Percentiles rank a stretch among this genome's conserved stretches.
Evolutionary conservation across 2,329 filamentous ascomycete genomes (phyloP).

Genomic region (Mycosphaerelloides madeirae): DNA sequence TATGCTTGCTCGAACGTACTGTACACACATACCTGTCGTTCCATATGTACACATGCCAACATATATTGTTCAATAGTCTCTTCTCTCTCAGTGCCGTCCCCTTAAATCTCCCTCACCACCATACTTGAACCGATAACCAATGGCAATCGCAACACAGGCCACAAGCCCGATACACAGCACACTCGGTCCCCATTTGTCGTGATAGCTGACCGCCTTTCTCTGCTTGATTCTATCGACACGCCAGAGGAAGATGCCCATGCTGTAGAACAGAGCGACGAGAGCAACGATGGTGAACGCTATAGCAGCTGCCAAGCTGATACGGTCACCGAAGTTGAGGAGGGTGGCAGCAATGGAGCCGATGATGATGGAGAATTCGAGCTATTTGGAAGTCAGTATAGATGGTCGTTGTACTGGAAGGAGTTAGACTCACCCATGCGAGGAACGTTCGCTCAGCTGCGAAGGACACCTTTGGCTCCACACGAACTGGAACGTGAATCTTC

Average conservation of each 20-base stretch:
- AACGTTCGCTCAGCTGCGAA: slow-evolving; percentile 96
- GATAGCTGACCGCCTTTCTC: slow-evolving; percentile 80
- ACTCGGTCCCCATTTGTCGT: slow-evolving; percentile 82
- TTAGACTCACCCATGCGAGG: slow-evolving; percentile 71
- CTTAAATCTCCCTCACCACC: slow-evolving; percentile 47
- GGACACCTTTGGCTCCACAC: slow-evolving; percentile 96
- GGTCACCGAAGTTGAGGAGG: slow-evolving; percentile 71
- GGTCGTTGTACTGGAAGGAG: background rate
- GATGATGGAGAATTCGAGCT: slow-evolving; percentile 95
- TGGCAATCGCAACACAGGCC: slow-evolving; percentile 69
- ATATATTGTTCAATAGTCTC: background rate
- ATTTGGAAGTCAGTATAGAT: slow-evolving; percentile 1
- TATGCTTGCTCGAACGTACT: too few relatives aligned
- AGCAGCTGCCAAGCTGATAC: slow-evolving; percentile 58
- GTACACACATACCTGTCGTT: background rate
- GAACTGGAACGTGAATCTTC: slow-evolving; percentile 89
- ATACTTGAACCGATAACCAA: slow-evolving; percentile 65
- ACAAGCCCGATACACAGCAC: slow-evolving; percentile 70
- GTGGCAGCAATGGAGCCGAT: slow-evolving; percentile 82
- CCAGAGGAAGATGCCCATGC: slow-evolving; percentile 79
- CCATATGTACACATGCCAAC: background rate
- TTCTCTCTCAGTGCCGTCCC: slow-evolving; percentile 5
- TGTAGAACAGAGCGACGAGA: slow-evolving; percentile 73
- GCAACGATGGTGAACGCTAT: slow-evolving; percentile 75
- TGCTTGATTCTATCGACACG: slow-evolving; percentile 79